Evolutionary conservation across 768 basidiomycete species (phyloP).

Genomic region (Ramaria sp.): DNA sequence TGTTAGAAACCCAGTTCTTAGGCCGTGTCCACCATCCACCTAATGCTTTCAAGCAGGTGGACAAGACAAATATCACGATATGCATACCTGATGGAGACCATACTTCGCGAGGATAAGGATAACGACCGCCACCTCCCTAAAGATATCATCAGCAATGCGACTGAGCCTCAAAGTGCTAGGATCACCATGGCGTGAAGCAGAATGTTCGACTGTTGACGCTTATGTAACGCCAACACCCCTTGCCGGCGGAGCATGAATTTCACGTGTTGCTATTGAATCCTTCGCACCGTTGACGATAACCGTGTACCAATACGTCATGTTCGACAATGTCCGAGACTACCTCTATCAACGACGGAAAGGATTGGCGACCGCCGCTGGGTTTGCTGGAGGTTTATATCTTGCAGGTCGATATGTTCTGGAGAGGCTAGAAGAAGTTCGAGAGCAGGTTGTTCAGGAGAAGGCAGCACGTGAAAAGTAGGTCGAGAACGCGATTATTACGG

Average conservation of each 20-base stretch:
- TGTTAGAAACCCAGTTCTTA: slow-evolving; percentile 82
- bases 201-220: background rate
- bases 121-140: slow-evolving; percentile 76
- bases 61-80: background rate
- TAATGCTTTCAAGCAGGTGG: slow-evolving; percentile 18
- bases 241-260: background rate
- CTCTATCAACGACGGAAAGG: slow-evolving; percentile 37
- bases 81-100: slow-evolving; percentile 80
- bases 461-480: slow-evolving; percentile 63
- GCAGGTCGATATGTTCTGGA: slow-evolving; percentile 48
- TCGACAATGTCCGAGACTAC: slow-evolving; percentile 34
- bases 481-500: background rate
- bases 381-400: slow-evolving; percentile 54
- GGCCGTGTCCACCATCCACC: slow-evolving; percentile 97
- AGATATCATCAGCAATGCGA: background rate
- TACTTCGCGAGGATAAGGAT: slow-evolving; percentile 90
- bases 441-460: slow-evolving; percentile 46
- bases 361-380: slow-evolving; percentile 37
- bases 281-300: background rate
- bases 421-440: slow-evolving; percentile 56
- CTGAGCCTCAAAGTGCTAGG: background rate
- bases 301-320: slow-evolving; percentile 22
- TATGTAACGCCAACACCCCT: background rate
- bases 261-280: background rate
- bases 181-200: background rate